Evolutionary conservation across 257 asterid genomes (phyloP).

Genomic region (Scutellaria galericulata): DNA sequence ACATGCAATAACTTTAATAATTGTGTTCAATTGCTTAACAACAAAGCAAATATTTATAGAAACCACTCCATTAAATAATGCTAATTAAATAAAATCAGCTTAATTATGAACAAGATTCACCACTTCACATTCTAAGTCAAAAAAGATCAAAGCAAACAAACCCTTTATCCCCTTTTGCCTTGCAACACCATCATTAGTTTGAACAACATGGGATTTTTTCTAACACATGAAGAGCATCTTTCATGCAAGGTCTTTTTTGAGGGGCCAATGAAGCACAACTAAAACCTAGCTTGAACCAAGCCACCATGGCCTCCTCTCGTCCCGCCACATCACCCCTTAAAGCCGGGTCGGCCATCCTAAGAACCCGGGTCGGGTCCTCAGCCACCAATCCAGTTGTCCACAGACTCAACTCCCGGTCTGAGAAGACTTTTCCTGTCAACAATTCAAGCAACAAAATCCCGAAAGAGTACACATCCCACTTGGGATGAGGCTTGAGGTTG

Average conservation of each 20-base stretch:
- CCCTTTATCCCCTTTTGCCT: slow-evolving; percentile 36
- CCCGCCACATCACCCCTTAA: slow-evolving; percentile 66
- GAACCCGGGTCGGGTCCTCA: slow-evolving; percentile 56
- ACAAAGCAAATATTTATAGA: slow-evolving; percentile 46
- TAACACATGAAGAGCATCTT: slow-evolving; percentile 70
- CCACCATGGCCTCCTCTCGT: slow-evolving; percentile 64
- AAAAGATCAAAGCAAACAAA: slow-evolving; percentile 40
- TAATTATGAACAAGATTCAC: slow-evolving; percentile 48
- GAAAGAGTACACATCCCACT: slow-evolving; percentile 95
- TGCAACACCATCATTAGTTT: slow-evolving; percentile 39
- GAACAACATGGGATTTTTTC: slow-evolving; percentile 56
- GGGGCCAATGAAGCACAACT: slow-evolving; percentile 87
- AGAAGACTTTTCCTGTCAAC: slow-evolving; percentile 77
- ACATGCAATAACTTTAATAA: slow-evolving; percentile 44
- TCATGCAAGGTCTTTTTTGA: slow-evolving; percentile 88
- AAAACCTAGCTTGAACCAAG: slow-evolving; percentile 82
- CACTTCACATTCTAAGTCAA: slow-evolving; percentile 52
- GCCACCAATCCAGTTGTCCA: slow-evolving; percentile 50
- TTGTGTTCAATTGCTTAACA: slow-evolving; percentile 47
- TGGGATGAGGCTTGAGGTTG: slow-evolving; percentile 67
- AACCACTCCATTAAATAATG: slow-evolving; percentile 27
- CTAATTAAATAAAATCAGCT: slow-evolving; percentile 17
- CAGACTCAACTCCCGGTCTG: slow-evolving; percentile 72
- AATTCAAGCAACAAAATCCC: slow-evolving; percentile 82
- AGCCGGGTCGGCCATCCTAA: slow-evolving; percentile 73